Conservation (phyloP, 495 filamentous ascomycete species). For the Xylaria palmicola region DNA sequence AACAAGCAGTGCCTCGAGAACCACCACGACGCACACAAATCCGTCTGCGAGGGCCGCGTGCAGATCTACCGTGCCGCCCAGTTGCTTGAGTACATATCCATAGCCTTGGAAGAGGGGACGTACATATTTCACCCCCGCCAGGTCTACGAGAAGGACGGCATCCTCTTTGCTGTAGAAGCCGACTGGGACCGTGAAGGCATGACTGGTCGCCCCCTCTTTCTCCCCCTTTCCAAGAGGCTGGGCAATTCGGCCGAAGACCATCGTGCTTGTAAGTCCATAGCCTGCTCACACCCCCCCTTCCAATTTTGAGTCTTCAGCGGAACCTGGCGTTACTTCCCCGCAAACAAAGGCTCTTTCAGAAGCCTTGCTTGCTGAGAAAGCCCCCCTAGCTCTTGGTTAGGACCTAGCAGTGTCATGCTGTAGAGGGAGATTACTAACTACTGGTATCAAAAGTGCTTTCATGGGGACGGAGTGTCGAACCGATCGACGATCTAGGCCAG, state of each 20-base stretch:
- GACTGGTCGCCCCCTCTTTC: slow-evolving; percentile 9
- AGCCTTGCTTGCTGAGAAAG: too few relatives aligned
- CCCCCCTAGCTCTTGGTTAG: too few relatives aligned
- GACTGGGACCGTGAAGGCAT: slow-evolving; percentile 10
- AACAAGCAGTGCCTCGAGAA: slow-evolving; percentile 6
- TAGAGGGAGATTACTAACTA: neutral
- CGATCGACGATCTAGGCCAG: neutral
- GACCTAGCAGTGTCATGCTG: neutral
- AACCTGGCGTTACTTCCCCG: neutral
- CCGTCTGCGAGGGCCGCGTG: neutral
- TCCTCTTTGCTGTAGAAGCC: neutral
- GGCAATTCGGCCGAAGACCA: neutral
- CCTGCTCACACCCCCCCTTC: neutral
- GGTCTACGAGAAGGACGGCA: neutral
- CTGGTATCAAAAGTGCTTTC: neutral
- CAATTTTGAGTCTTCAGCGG: neutral
- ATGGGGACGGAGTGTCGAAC: slow-evolving; percentile 1
- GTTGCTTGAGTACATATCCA: slow-evolving; percentile 2
- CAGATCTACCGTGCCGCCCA: neutral
- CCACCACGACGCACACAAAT: neutral
- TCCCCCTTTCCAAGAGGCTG: slow-evolving; percentile 2
- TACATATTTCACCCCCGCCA: neutral
- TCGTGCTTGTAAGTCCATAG: neutral
- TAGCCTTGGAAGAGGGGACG: neutral
- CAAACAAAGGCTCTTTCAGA: neutral